These are phyloP conservation scores for Phytophthora megakarya DNA, from an alignment of 352 stramenopile genomes.

Conservation along the genomic window DNA sequence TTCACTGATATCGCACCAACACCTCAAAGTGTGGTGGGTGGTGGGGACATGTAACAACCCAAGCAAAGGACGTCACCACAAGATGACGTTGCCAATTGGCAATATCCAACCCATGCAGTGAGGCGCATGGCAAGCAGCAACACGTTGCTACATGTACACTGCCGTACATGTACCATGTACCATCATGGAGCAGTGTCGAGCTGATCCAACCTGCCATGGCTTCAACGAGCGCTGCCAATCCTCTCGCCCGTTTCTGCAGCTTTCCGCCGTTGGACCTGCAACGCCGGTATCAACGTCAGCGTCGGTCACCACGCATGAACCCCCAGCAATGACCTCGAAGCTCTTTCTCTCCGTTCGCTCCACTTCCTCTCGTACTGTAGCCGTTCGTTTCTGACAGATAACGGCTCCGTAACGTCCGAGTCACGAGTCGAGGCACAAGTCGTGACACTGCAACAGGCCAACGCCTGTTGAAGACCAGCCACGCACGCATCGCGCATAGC, in stretches of 20 bases:
- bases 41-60: too few species aligned
- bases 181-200: not conserved
- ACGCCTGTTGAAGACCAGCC: conserved; percentile 5
- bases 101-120: too few species aligned
- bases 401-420: not conserved
- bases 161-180: too few species aligned
- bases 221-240: conserved; percentile 12
- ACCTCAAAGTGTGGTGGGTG: too few species aligned
- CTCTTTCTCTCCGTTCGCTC: not conserved
- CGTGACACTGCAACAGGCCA: not conserved
- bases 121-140: too few species aligned
- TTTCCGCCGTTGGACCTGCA: conserved; percentile 8
- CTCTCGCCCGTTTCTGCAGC: conserved; percentile 7
- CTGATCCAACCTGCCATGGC: not conserved
- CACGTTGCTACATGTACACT: too few species aligned
- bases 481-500: conserved; percentile 2
- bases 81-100: too few species aligned
- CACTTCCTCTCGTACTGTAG: not conserved
- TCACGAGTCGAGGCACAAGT: too few species aligned
- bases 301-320: too few species aligned
- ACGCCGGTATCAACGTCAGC: conserved; percentile 21
- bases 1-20: too few species aligned
- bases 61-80: too few species aligned
- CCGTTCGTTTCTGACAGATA: not conserved
- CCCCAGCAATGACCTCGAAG: not conserved